Conservation (phyloP, 2,329 filamentous ascomycete genomes). For the Venturia effusa region DNA sequence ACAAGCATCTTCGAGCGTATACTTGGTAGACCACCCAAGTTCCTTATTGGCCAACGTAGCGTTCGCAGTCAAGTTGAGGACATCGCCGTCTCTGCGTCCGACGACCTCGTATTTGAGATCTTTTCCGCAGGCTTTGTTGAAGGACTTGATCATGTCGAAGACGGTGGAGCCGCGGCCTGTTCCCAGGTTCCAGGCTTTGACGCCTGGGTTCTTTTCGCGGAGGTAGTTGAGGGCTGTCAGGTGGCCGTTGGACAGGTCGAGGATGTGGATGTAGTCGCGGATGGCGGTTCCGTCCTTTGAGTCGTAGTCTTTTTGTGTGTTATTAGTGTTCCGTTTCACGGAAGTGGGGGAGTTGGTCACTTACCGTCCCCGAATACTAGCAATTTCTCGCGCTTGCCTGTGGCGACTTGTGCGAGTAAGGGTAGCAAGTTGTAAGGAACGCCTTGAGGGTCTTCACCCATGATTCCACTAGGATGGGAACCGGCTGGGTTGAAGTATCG, state of each 20-base stretch:
- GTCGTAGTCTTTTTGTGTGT: conserved; percentile 59
- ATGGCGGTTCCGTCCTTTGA: conserved; percentile 89
- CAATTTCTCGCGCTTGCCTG: conserved; percentile 87
- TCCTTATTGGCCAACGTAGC: conserved; percentile 78
- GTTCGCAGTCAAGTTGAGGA: conserved; percentile 90
- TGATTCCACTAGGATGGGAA: conserved; percentile 86
- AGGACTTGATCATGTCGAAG: conserved; percentile 94
- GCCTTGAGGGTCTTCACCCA: conserved; percentile 96
- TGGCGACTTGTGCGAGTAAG: conserved; percentile 88
- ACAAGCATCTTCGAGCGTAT: conserved; percentile 86
- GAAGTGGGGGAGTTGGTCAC: conserved; percentile 19
- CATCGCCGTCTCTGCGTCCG: conserved; percentile 73
- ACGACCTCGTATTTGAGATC: conserved; percentile 81
- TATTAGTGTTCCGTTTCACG: conserved; percentile 13
- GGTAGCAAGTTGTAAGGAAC: conserved; percentile 94
- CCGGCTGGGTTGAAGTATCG: conserved; percentile 98
- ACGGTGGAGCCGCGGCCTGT: conserved; percentile 92
- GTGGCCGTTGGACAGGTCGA: conserved; percentile 80
- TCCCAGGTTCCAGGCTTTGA: conserved; percentile 93
- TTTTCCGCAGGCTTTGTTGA: conserved; percentile 74
- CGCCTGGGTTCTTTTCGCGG: conserved; percentile 70
- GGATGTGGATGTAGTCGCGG: conserved; percentile 95
- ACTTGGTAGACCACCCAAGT: conserved; percentile 83
- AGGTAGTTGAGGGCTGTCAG: conserved; percentile 85
- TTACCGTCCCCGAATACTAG: conserved; percentile 87